Percentiles rank a stretch among this genome's conserved stretches.
phyloP scores from a whole-genome alignment of 73 alveolate genomes.

The Breviolum minutum region DNA sequence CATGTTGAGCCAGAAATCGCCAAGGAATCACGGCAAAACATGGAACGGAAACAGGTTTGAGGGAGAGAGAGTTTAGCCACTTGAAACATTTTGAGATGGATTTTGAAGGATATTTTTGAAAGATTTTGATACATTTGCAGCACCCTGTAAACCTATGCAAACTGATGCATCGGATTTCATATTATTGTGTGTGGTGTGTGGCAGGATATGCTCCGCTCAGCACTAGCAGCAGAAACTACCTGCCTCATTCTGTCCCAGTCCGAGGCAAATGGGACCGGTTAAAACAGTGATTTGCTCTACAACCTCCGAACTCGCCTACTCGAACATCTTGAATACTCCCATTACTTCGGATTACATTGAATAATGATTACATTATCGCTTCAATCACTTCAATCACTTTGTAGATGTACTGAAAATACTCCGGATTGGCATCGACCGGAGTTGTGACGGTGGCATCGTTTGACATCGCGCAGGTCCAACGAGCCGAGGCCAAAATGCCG shows the following conservation, averaged over 20 bases:
- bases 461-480: not conserved
- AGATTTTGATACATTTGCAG: too few species aligned
- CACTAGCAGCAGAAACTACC: conserved; percentile 71
- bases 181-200: not conserved
- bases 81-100: too few species aligned
- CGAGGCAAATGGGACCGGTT: not conserved
- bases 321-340: not conserved
- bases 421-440: too few species aligned
- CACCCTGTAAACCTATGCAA: too few species aligned
- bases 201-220: conserved; percentile 78
- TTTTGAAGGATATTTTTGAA: too few species aligned
- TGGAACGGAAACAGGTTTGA: too few species aligned
- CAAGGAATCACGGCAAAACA: too few species aligned
- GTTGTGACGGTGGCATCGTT: not conserved
- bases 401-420: too few species aligned
- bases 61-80: too few species aligned
- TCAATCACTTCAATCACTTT: too few species aligned
- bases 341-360: not conserved
- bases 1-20: not conserved
- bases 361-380: too few species aligned
- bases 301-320: not conserved
- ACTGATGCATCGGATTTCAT: too few species aligned
- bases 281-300: not conserved
- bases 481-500: not conserved
- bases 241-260: conserved; percentile 56